These are phyloP conservation scores for Kwoniella pini DNA, from an alignment of 768 basidiomycete genomes.

Conservation along the genomic window DNA sequence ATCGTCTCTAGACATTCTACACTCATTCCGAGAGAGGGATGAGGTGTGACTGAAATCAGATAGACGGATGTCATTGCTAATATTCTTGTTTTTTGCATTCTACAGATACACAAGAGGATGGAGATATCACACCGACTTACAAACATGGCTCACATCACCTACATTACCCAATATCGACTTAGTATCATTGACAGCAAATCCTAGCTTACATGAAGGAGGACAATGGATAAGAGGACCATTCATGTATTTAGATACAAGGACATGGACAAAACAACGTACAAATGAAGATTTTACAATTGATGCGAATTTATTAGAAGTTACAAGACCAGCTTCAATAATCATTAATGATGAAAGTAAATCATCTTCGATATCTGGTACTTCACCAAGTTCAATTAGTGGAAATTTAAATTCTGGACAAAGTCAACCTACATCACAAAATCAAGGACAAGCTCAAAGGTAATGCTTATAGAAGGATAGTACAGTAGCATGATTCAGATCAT, in stretches of 20 bases:
- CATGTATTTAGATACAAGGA: constrained; percentile 66
- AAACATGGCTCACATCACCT: constrained; percentile 86
- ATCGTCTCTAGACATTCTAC: too few species aligned
- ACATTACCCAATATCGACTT: constrained; percentile 49
- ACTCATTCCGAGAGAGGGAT: too few species aligned
- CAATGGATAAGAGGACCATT: constrained; percentile 83
- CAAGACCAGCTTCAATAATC: constrained; percentile 29
- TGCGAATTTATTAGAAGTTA: constrained; percentile 33
- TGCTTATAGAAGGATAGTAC: too few species aligned
- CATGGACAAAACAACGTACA: constrained; percentile 41
- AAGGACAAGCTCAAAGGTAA: too few species aligned
- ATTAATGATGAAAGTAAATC: constrained; percentile 21
- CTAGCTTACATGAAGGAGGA: constrained; percentile 58
- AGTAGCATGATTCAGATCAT: too few species aligned
- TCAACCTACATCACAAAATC: too few species aligned
- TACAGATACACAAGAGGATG: constrained; percentile 87
- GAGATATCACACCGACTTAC: constrained; percentile 92
- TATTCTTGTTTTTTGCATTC: neutral
- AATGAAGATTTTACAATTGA: constrained; percentile 47
- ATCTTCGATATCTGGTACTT: neutral
- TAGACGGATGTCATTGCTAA: too few species aligned
- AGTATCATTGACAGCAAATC: neutral
- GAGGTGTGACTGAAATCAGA: too few species aligned
- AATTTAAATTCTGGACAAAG: neutral
- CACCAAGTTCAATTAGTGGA: neutral